Percentiles rank a stretch among this genome's conserved stretches.
Conservation (phyloP, 306 rosid species). For the Phaseolus lunatus region DNA sequence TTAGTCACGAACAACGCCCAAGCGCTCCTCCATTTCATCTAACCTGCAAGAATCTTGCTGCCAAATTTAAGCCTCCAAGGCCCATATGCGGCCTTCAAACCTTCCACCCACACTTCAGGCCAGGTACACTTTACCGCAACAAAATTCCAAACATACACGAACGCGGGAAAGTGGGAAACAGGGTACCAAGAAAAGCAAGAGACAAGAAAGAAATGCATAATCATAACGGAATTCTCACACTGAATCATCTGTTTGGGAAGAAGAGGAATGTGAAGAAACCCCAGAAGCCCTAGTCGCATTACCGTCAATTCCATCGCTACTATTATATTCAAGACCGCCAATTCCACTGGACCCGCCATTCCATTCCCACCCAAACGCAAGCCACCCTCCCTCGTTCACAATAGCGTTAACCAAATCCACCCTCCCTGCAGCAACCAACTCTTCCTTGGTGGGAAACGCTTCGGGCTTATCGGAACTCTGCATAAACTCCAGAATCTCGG, state of each 20-base stretch:
- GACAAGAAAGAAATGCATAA: conserved; percentile 18
- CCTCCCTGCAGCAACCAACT: conserved; percentile 80
- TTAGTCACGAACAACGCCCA: not conserved
- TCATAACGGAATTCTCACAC: conserved; percentile 65
- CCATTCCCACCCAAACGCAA: conserved; percentile 85
- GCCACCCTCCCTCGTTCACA: conserved; percentile 80
- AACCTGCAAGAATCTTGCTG: not conserved
- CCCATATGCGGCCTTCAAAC: conserved; percentile 8
- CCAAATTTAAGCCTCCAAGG: not conserved
- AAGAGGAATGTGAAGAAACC: conserved; percentile 45
- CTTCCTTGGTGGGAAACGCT: conserved; percentile 75
- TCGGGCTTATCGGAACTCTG: conserved; percentile 62
- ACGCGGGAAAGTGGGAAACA: conserved; percentile 5
- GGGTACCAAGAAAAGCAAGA: not conserved
- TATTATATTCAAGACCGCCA: conserved; percentile 27
- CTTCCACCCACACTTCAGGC: conserved; percentile 14
- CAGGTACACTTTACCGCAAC: conserved; percentile 24
- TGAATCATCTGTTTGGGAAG: conserved; percentile 55
- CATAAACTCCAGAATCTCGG: conserved; percentile 89
- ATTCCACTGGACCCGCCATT: conserved; percentile 42
- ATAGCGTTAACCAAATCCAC: conserved; percentile 80
- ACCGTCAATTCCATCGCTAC: conserved; percentile 29
- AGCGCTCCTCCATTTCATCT: not conserved
- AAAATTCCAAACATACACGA: not conserved
- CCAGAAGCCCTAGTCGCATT: conserved; percentile 43